Percentiles rank a stretch among this genome's conserved stretches.
phyloP scores from a whole-genome alignment of 1,139 yeast genomes.

The Taphrina wiesneri region DNA sequence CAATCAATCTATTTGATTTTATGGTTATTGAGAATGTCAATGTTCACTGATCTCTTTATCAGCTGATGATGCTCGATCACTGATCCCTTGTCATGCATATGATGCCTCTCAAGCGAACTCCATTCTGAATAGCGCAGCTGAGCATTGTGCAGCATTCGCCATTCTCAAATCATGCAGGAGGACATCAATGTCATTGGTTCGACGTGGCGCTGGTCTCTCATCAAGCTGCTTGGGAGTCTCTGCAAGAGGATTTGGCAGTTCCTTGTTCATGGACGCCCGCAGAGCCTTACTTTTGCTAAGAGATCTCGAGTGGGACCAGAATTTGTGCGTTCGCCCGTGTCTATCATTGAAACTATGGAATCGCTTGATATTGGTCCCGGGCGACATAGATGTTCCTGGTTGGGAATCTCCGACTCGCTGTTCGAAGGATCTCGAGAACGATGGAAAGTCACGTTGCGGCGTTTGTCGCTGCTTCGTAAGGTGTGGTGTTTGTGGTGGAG shows the following conservation, averaged over 20 bases:
- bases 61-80: too few relatives aligned
- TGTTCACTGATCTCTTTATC: too few relatives aligned
- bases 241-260: not conserved
- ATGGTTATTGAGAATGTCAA: too few relatives aligned
- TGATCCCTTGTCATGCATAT: not conserved
- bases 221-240: not conserved
- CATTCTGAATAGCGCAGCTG: not conserved
- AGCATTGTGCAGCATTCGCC: conserved; percentile 4
- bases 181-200: not conserved
- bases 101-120: not conserved
- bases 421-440: not conserved
- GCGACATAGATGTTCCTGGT: not conserved
- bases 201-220: not conserved
- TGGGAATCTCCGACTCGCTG: not conserved
- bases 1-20: too few relatives aligned
- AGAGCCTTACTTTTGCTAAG: not conserved
- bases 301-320: not conserved
- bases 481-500: not conserved
- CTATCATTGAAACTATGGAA: not conserved
- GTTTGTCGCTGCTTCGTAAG: not conserved
- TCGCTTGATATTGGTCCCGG: not conserved
- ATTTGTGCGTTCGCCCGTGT: not conserved
- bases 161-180: not conserved
- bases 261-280: conserved; percentile 11
- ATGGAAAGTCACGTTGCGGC: not conserved